phyloP scores from a whole-genome alignment of 768 basidiomycete species.

The Tubosaeta sp. region DNA sequence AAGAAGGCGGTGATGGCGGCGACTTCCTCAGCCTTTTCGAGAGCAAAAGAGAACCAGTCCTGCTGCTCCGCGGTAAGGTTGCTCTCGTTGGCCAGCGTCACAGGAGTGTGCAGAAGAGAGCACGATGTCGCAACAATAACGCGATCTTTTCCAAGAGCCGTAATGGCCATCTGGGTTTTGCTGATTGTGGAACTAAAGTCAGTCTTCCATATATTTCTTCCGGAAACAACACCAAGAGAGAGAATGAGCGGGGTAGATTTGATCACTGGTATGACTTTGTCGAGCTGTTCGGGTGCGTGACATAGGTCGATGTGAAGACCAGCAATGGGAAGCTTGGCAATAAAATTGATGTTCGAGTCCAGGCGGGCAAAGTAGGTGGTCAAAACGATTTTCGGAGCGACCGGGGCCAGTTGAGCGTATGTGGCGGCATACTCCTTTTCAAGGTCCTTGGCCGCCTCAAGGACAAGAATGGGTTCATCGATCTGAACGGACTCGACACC shows the following conservation, averaged over 20 bases:
- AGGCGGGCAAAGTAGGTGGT: constrained; percentile 98
- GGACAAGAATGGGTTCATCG: constrained; percentile 94
- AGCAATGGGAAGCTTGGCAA: constrained; percentile 88
- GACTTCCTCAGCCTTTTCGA: constrained; percentile 94
- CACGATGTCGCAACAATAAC: constrained; percentile 95
- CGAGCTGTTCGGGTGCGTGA: constrained; percentile 89
- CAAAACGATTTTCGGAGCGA: constrained; percentile 88
- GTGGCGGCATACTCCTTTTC: constrained; percentile 76
- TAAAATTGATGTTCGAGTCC: constrained; percentile 82
- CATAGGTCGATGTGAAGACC: constrained; percentile 96
- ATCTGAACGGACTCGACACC: constrained; percentile 95
- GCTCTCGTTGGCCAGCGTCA: constrained; percentile 89
- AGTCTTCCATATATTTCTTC: constrained; percentile 99
- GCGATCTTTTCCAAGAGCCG: constrained; percentile 76
- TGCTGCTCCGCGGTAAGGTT: constrained; percentile 85
- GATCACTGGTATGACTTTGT: constrained; percentile 73
- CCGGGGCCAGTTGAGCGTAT: constrained; percentile 76
- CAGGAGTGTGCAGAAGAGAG: constrained; percentile 96
- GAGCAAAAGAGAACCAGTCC: constrained; percentile 98
- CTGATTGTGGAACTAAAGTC: constrained; percentile 84
- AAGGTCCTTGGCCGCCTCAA: constrained; percentile 74
- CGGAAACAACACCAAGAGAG: constrained; percentile 94
- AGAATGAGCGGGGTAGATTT: constrained; percentile 78
- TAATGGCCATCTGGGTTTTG: constrained; percentile 78
- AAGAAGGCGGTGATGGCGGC: constrained; percentile 79